phyloP scores from a whole-genome alignment of 2,329 filamentous ascomycete species.

The Calonectria montana region DNA sequence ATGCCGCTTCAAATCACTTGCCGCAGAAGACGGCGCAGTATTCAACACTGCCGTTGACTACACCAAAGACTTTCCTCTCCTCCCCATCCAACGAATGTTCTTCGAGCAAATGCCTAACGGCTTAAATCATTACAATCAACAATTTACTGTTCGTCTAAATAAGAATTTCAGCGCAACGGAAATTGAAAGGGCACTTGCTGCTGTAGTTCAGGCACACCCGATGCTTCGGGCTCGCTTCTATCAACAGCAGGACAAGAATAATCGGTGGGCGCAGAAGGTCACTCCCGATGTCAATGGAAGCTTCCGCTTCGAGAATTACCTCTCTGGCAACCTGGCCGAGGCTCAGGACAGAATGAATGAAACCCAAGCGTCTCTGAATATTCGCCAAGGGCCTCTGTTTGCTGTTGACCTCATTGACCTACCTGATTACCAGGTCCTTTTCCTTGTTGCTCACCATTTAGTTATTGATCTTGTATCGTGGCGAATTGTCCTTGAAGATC shows the following conservation, averaged over 20 bases:
- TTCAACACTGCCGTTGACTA: neutral
- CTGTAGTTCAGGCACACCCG: slow-evolving; percentile 7
- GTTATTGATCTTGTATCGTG: slow-evolving; percentile 29
- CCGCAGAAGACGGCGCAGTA: neutral
- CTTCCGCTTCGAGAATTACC: neutral
- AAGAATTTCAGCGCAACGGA: neutral
- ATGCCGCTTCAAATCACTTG: neutral
- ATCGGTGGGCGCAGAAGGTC: neutral
- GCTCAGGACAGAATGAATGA: neutral
- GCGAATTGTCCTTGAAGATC: slow-evolving; percentile 15
- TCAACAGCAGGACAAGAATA: neutral
- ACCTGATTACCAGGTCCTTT: neutral
- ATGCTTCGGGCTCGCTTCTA: slow-evolving; percentile 20
- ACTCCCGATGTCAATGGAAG: neutral
- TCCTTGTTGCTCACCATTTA: slow-evolving; percentile 24
- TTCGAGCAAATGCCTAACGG: slow-evolving; percentile 2
- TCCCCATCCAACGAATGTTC: slow-evolving; percentile 15
- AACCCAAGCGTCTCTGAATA: slow-evolving; percentile 15
- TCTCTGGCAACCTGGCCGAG: neutral
- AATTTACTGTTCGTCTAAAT: slow-evolving; percentile 10
- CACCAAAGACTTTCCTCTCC: slow-evolving; percentile 4
- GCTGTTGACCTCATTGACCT: slow-evolving; percentile 7
- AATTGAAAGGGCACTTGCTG: neutral
- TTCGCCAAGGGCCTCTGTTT: slow-evolving; percentile 15
- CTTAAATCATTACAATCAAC: slow-evolving; percentile 10